Base-by-base conservation (phyloP, 2,329 filamentous ascomycete species). In the Leptographium wingfieldii region DNA sequence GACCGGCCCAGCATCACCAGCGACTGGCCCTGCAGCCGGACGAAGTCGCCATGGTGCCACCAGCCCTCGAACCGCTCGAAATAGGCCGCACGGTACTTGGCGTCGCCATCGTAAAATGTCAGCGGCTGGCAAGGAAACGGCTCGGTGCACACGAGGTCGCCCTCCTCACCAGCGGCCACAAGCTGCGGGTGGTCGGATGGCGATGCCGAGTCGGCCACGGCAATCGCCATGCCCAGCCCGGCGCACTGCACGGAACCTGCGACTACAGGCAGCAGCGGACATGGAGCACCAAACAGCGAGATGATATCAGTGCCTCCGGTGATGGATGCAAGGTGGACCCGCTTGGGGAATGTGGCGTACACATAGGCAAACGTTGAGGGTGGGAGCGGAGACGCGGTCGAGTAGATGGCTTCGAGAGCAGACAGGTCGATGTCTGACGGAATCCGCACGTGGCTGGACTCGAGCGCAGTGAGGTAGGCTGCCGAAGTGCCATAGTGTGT, bases 271-370 rank as follows among this genome's bases (percentile, higher is more conserved):
- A 89, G 76, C 4, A 92, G 77, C 0, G 87, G 87, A 59, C 87
- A 92, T 0, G 91, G 88, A 0, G 90, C 86, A 52, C 92, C 92
- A 68, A 97, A 99, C 40, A 97, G 82, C 0, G 92, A 96, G 65
- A 97, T 90, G 67, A 97, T 97, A 70, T 99, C 94, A 3, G 92
- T 97, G 56, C 92, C 94, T 46, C 94, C 94, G 0, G 92, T 97
- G 68, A 99, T 97, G 60, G 89, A 95, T 56, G 86, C 90, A 9
- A 97, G 82, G 72, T 96, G 92, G 65, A 97, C 78, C n/a, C 81
- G 76, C 0, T 80, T 68, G 2, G 91, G 90, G 68, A 97, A 95
- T 1, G 87, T 87, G 31, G 81, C 75, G 74, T 97, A 96, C 58
- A 96, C 85, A 68, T 95, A 97, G 60, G 83, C 79, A 73, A 96